Evolutionary conservation across 805 yeast genomes (phyloP).

Genomic region (Babjeviella inositovora): DNA sequence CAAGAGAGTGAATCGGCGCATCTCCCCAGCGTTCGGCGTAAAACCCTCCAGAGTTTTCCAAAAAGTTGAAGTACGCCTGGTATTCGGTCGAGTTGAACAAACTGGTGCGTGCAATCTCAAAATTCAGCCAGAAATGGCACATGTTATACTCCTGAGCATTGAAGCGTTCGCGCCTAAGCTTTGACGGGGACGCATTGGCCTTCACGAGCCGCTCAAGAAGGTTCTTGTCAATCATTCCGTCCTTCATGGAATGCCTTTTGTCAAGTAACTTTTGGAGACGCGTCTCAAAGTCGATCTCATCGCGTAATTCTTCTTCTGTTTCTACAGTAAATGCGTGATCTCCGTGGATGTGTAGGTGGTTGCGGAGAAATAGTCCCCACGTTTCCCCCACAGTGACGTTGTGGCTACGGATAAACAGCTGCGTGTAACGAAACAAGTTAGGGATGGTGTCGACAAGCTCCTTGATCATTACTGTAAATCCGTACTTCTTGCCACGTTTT

Average conservation of each 20-base stretch:
- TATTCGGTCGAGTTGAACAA: slow-evolving; percentile 54
- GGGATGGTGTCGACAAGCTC: slow-evolving; percentile 79
- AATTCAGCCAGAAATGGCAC: slow-evolving; percentile 89
- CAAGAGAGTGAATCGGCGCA: slow-evolving; percentile 88
- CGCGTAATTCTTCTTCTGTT: slow-evolving; percentile 3
- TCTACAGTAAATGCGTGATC: slow-evolving; percentile 6
- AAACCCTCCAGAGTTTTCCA: slow-evolving; percentile 71
- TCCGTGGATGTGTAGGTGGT: slow-evolving; percentile 16
- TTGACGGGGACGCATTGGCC: background rate
- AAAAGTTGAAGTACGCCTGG: slow-evolving; percentile 44
- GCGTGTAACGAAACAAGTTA: slow-evolving; percentile 59
- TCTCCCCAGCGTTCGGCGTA: slow-evolving; percentile 95
- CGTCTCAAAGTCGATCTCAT: slow-evolving; percentile 8
- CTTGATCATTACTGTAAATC: slow-evolving; percentile 65
- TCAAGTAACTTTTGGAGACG: slow-evolving; percentile 9
- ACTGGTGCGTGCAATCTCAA: slow-evolving; percentile 78
- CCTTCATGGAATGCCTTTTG: background rate
- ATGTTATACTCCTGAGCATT: slow-evolving; percentile 56
- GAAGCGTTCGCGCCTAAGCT: slow-evolving; percentile 17
- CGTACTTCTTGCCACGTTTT: slow-evolving; percentile 53
- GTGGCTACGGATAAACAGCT: slow-evolving; percentile 35
- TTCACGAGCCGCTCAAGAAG: background rate
- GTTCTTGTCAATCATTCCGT: no score
- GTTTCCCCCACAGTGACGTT: slow-evolving; percentile 36
- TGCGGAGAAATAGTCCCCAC: slow-evolving; percentile 57